Evolutionary conservation across 768 basidiomycete species (phyloP), one percentile per base, ranked within the genome.

Genomic region (Crepidotus variabilis): DNA sequence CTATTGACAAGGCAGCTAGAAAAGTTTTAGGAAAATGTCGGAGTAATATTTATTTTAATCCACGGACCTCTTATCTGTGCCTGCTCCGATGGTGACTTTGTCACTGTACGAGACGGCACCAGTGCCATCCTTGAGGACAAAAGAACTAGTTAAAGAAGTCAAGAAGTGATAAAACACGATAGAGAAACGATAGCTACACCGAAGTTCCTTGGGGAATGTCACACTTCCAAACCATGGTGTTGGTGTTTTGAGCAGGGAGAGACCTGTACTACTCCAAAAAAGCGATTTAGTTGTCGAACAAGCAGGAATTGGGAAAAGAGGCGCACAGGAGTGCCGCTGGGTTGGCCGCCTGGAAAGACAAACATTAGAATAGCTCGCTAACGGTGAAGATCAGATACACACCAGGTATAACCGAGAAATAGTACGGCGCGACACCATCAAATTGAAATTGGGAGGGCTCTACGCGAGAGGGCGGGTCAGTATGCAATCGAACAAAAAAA

Each of bases 401-500:
- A 88, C 87, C 84, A 49, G 88, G 88, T 39, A 87, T 61, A 51
- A 87, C 60, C 9, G 80, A 72, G 50, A 89, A 55, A 67, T 73
- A 91, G 70, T 79, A 90, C 0, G 88, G 88, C 0, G 72, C 21
- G 0, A 54, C 49, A 32, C 87, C 86, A 3, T 72, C 80, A 23
- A 85, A 90, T 2, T 64, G 65, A 33, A 91, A 39, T 60, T 78
- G 65, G 18, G 79, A 72, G 8, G 89, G 89, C 60, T 89, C 88
- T 90, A 54, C 3, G 28, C 3, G 28, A 28, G 24, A 33, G 34
- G 21, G 32, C 14, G 47, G 33, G 34, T 39, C n/a, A 53, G 34
- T 36, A 54, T 24, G 33, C n/a, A 28, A 22, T 35, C 18, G 16
- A 50, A 51, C 32, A 18, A 2, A 21, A 47, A 16, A 14, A 7